Base-by-base conservation (phyloP, 495 filamentous ascomycete genomes). In the Emericellopsis terricola region DNA sequence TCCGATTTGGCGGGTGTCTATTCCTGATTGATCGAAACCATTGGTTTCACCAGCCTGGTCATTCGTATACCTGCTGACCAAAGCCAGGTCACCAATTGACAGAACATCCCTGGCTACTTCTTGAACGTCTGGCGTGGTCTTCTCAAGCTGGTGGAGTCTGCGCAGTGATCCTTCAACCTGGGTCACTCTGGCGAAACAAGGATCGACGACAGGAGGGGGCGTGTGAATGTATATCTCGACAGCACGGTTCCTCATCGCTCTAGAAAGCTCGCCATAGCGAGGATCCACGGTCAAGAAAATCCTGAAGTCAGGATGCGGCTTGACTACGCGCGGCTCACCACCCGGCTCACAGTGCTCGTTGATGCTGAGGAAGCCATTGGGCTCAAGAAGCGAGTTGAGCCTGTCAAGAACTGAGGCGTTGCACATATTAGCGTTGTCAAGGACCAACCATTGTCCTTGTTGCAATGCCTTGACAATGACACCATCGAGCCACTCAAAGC, bases 381-480 rank as follows among this genome's bases (percentile, higher is more conserved):
- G 81, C 51, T 99, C 91, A 1, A 94, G 76, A 23, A 99, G 56
- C 0, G 91, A 94, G 48, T 99, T 99, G 42, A 99, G 53, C 45
- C 91, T 68, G 49, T 99, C 91, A 2, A 99, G 71, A 8, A 96
- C 87, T 3, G 89, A 94, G 4, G 87, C 72, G 43, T 76, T 93
- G 51, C 91, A 99, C 11, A 96, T 63, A 45, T 99, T 99, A 33
- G 91, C 87, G 57, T 96, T 94, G 49, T 96, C 87, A 13, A 99
- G 72, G 17, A 96, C 73, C 31, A 99, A 61, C 91, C 91, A 99
- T 28, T 81, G 60, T 18, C 91, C 91, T 44, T 76, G 64, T 45
- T 87, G 71, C 7, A 96, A 60, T 31, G 91, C 87, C 40, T 81
- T 70, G 15, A 94, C 76, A 19, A 99, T 72, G 36, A 86, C 66